Evolutionary conservation across 2,329 filamentous ascomycete genomes (phyloP).

Genomic region (Fusarium staphyleae): DNA sequence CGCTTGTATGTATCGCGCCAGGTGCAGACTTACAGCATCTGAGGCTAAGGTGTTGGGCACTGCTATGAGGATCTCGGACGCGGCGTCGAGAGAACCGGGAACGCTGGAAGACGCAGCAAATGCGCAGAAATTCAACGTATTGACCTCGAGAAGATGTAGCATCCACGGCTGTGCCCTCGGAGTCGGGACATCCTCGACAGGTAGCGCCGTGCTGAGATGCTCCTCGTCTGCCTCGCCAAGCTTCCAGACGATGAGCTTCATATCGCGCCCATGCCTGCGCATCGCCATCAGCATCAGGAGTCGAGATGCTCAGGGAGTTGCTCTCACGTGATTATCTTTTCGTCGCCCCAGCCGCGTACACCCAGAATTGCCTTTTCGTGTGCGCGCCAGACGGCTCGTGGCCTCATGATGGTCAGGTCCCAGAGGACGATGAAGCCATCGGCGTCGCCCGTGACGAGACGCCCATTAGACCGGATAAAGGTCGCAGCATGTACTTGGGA

Average conservation of each 20-base stretch:
- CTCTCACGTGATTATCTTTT: slow-evolving; percentile 81
- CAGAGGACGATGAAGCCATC: slow-evolving; percentile 89
- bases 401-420: slow-evolving; percentile 82
- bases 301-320: background rate
- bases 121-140: slow-evolving; percentile 93
- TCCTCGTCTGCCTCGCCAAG: slow-evolving; percentile 67
- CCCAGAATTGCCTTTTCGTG: slow-evolving; percentile 81
- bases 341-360: slow-evolving; percentile 72
- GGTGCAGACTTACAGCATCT: slow-evolving; percentile 63
- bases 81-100: slow-evolving; percentile 33
- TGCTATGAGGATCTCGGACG: slow-evolving; percentile 69
- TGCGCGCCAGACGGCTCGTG: slow-evolving; percentile 84
- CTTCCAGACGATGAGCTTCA: slow-evolving; percentile 86
- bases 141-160: slow-evolving; percentile 83
- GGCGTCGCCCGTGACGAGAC: slow-evolving; percentile 85
- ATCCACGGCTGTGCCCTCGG: slow-evolving; percentile 77
- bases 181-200: slow-evolving; percentile 66
- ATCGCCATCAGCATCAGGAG: background rate
- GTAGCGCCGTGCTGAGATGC: slow-evolving; percentile 70
- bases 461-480: slow-evolving; percentile 76
- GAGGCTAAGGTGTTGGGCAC: slow-evolving; percentile 80
- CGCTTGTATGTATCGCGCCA: background rate
- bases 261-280: slow-evolving; percentile 85
- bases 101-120: slow-evolving; percentile 68
- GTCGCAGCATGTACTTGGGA: slow-evolving; percentile 78